Base-by-base conservation (phyloP, 768 basidiomycete species). In the Mycena floridula region DNA sequence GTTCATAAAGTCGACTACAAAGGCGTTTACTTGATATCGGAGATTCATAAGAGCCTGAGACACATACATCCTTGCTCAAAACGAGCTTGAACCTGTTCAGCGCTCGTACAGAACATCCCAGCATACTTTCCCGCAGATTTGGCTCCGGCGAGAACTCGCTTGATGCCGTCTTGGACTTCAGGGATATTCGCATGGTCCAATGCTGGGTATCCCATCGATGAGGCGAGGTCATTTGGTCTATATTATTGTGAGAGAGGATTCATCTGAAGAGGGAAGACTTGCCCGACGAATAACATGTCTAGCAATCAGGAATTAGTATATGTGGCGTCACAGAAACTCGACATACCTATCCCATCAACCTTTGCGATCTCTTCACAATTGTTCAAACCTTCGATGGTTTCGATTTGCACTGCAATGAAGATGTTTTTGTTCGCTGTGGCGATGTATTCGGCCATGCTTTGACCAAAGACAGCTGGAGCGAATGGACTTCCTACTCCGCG, bases 401-500 rank as follows among this genome's bases (percentile, higher is more conserved):
- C 73, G 44, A 76, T 76, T 56, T 76, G 74, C 8, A 75, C 53
- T 50, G 69, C 64, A 28, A 68, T 52, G 25, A 72, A 48, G 20
- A 68, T 40, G 16, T 65, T 57, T 7, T 71, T 61, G 52, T 74
- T 73, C 35, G 76, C 77, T n/a, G 57, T 58, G 12, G 53, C 54
- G 43, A 71, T 57, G 45, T 71, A 75, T 35, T 72, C 70, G 5
- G 51, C 55, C 3, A 59, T 53, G 25, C 52, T 57, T 36, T 66
- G 50, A 22, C 65, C 60, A 64, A 71, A 74, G 20, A 54, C 49
- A 9, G 52, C 54, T n/a, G 68, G 70, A 2, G 73, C 69, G 56
- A 72, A 70, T 7, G 70, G 70, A 40, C 55, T 67, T 1, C 73
- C 73, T 49, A 64, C 69, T 20, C 73, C 74, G 35, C 74, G 65